Base-by-base conservation (phyloP, 2,329 filamentous ascomycete species). In the Eutypella sp. region DNA sequence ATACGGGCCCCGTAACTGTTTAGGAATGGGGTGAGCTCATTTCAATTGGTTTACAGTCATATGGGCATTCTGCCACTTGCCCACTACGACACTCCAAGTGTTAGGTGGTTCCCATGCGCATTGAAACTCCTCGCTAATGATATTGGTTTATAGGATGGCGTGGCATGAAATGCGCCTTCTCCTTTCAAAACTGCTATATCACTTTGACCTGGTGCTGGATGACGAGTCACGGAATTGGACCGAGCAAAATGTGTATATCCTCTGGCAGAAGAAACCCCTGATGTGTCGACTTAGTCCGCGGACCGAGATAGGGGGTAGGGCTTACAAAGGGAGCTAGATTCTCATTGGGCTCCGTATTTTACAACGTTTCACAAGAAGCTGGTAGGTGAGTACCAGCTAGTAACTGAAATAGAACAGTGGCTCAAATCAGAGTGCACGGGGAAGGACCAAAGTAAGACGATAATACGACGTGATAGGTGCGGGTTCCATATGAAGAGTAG, bases 151-250 rank as follows among this genome's bases (percentile, higher is more conserved):
- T 19, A 51, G 44, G 34, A 43, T 56, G 37, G 55, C 53, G 8
- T 48, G 45, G 53, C 51, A 54, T 39, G 51, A 56, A 40, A 56
- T 54, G 49, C 39, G 55, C 16, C 36, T 57, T 13, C 42, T 55
- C 22, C 46, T 57, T 10, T 38, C 49, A 5, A 52, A 47, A 19
- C 20, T 57, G 11, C 34, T 56, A 2, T 50, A 38, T 22, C 46
- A 47, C 16, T 53, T 56, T 24, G 47, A 56, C 20, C 46, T 55
- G 23, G 47, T 51, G 38, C 41, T 47, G 6, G 47, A 43, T 10
- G 44, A 52, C 11, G 39, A 42, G 20, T 45, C 45, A 10, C 31
- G 40, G 5, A 49, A 46, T n/a, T 54, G 51, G 53, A 19, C 41
- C 9, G 51, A 52, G 19, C 47, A 55, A 43, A 44, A 54, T 2